Evolutionary conservation across 1,284 basidiomycete genomes (phyloP).

Genomic region (Mycena sp.): DNA sequence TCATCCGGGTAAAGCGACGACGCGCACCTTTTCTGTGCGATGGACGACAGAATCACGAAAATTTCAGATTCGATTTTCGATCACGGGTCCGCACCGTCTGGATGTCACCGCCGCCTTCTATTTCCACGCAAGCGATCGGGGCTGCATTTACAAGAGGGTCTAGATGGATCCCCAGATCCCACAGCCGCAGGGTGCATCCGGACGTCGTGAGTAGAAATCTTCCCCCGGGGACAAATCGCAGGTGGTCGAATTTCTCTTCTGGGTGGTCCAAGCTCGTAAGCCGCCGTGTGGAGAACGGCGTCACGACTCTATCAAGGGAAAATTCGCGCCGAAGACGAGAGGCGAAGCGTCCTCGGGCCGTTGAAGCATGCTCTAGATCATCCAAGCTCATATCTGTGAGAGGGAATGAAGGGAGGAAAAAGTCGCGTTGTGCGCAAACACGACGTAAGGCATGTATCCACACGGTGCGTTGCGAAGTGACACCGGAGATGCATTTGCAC

Average conservation of each 20-base stretch:
- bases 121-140: background rate
- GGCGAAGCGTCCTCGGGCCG: slow-evolving; percentile 12
- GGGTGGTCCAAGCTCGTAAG: background rate
- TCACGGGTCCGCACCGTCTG: slow-evolving; percentile 1
- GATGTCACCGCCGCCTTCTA: background rate
- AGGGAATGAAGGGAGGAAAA: slow-evolving; percentile 19
- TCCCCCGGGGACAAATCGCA: slow-evolving; percentile 26
- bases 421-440: slow-evolving; percentile 5
- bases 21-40: background rate
- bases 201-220: slow-evolving; percentile 18
- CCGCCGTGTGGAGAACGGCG: background rate
- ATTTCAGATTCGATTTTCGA: background rate
- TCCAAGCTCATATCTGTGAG: background rate
- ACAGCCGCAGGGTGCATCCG: background rate
- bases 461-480: slow-evolving; percentile 15
- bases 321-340: slow-evolving; percentile 4
- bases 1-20: background rate
- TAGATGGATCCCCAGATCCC: slow-evolving; percentile 13
- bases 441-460: slow-evolving; percentile 19
- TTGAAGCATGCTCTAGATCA: slow-evolving; percentile 20
- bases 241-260: slow-evolving; percentile 19
- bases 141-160: background rate
- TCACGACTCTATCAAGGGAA: background rate
- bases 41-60: slow-evolving; percentile 1
- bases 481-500: background rate